Percentiles rank a stretch among this genome's conserved stretches.
phyloP scores from a whole-genome alignment of 345 rosid species.

The Sisymbrium altissimum region DNA sequence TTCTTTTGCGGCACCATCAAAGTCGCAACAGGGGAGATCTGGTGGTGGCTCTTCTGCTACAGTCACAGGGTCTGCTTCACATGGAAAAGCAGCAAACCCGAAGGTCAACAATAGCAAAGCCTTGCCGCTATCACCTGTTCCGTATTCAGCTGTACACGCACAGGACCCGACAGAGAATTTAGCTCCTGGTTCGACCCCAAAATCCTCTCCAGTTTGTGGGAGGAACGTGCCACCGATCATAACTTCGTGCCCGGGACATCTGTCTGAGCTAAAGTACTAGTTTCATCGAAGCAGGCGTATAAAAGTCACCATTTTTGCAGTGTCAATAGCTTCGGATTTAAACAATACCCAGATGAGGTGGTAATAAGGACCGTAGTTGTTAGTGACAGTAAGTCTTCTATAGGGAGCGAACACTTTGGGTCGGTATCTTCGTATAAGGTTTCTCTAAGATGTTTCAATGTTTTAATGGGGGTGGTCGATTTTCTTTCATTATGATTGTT shows the following conservation, averaged over 20 bases:
- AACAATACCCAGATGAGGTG: neutral
- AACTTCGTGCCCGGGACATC: conserved; percentile 44
- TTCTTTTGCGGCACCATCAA: conserved; percentile 43
- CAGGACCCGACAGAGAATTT: conserved; percentile 38
- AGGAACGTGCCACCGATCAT: conserved; percentile 54
- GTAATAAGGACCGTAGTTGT: neutral
- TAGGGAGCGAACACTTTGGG: conserved; percentile 3
- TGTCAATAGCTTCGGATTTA: conserved; percentile 19
- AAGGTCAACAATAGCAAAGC: conserved; percentile 30
- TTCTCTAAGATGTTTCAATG: conserved; percentile 3
- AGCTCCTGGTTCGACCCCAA: conserved; percentile 37
- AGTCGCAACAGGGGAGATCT: conserved; percentile 33
- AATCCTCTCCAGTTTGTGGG: conserved; percentile 56
- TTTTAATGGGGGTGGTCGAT: conserved; percentile 15
- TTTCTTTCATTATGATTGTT: neutral
- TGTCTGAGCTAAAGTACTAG: conserved; percentile 51
- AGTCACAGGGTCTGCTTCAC: conserved; percentile 31
- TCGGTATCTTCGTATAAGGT: conserved; percentile 13
- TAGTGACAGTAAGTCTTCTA: neutral
- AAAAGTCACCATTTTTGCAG: conserved; percentile 31
- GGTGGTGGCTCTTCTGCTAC: conserved; percentile 32
- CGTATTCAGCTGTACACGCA: conserved; percentile 26
- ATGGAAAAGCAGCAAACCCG: conserved; percentile 34
- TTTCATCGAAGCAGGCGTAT: conserved; percentile 15
- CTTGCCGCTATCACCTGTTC: conserved; percentile 20